Base-by-base conservation (phyloP, 116 monocot genomes). In the Zostera marina region DNA sequence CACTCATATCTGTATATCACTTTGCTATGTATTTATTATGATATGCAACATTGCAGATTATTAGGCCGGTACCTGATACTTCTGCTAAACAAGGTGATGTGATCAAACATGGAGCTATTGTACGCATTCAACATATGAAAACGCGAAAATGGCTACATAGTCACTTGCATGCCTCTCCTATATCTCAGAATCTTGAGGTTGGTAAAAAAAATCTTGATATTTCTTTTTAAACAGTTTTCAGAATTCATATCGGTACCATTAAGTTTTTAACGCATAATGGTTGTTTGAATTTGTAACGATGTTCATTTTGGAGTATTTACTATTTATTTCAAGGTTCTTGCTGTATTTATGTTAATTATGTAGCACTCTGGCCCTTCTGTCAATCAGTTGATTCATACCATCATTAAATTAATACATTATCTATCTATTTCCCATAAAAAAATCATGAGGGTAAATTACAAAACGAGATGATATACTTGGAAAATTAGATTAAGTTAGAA, bases 61-160 rank as follows among this genome's bases (percentile, higher is more conserved):
- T 98, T 53, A 80, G 53, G 71, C 86, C 90, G 19, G 46, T 47
- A 7, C 82, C 44, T 5, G 98, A 90, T 69, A 63, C 86, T 13
- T 79, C 83, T 60, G 73, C 73, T 58, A 90, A 81, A 70, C 98
- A 98, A 79, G 98, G 98, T 66, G 90, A 90, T 80, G 67, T 48
- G 11, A 90, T 98, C 14, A 55, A 60, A 72, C 76, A 61, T 70
- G 90, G 98, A 66, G 75, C 73, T 17, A 64, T 90, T 25, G 57
- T 98, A 22, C 71, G 79, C 47, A 45, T 98, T 25, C 98, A 98
- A 62, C 98, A 98, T 64, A 90, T 90, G 90, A 90, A 51, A 54
- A 90, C 90, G 54, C 66, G 76, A 32, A 98, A 66, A 69, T 98
- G 98, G 98, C 74, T 98, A 21, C 98, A 98, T 41, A 98, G 98